These are phyloP conservation scores for Esteya vermicola DNA, from an alignment of 2,329 filamentous ascomycete genomes.

Conservation along the genomic window DNA sequence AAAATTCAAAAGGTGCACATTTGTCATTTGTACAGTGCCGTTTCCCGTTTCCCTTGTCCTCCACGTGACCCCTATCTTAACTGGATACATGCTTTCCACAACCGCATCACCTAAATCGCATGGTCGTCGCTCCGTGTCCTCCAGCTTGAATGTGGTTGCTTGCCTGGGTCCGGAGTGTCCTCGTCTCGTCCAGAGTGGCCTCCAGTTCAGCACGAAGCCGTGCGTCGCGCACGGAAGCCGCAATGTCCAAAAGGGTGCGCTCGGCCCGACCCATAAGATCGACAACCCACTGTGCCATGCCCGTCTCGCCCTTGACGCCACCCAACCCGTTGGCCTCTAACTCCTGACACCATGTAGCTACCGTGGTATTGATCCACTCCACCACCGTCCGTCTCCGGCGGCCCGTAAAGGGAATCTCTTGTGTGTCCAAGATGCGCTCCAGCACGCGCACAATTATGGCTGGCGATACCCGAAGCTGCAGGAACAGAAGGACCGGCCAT, in stretches of 20 bases:
- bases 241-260: constrained; percentile 21
- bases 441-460: constrained; percentile 41
- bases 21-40: neutral
- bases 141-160: constrained; percentile 10
- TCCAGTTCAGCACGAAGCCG: constrained; percentile 10
- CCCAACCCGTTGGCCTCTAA: constrained; percentile 28
- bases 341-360: constrained; percentile 35
- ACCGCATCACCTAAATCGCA: constrained; percentile 7
- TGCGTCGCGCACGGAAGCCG: constrained; percentile 19
- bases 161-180: constrained; percentile 11
- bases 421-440: constrained; percentile 42
- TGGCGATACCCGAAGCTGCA: constrained; percentile 40
- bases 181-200: constrained; percentile 11
- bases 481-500: constrained; percentile 43
- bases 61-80: too few relatives aligned
- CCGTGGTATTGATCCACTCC: constrained; percentile 36
- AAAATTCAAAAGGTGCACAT: too few relatives aligned
- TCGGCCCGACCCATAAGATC: constrained; percentile 39
- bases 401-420: constrained; percentile 44
- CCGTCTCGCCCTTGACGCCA: constrained; percentile 20
- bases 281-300: constrained; percentile 28
- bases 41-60: too few relatives aligned
- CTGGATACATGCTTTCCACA: too few relatives aligned
- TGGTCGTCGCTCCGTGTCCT: constrained; percentile 1
- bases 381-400: constrained; percentile 33